Base-by-base conservation (phyloP, 371 early-diverging fungal species). In the Mortierella polycephala region DNA sequence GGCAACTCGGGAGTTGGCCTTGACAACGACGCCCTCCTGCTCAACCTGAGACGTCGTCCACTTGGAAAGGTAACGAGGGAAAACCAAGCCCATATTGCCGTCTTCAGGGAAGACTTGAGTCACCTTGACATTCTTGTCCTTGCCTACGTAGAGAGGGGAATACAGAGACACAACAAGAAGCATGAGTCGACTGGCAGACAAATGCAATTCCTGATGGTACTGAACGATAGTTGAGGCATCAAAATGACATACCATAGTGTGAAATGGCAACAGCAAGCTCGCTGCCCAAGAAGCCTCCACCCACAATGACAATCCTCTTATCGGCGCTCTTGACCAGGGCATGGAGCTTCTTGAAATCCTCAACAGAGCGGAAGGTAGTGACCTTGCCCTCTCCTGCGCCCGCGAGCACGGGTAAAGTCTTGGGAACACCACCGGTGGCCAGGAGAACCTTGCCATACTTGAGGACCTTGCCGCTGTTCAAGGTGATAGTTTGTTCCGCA, bases 251-350 rank as follows among this genome's bases (percentile, higher is more conserved):
- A 84, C 87, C 85, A 53, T 84, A 75, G 37, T 87, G 85, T 20
- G 92, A 88, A 52, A 93, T 75, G 16, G 92, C 92, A 54, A 86
- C 86, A 53, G 93, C 86, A 21, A 93, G 74, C 69, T 93, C 94
- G 56, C 88, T 88, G 40, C 94, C 94, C 58, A 93, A 83, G 83
- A 93, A 92, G 21, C 94, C 94, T 49, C 93, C 93, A 62, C 94
- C 94, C 46, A 92, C 73, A 49, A 93, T 84, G 55, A 85, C 91
- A 76, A 93, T 84, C 47, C 86, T 73, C 77, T 90, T 90, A 51
- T 81, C 85, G 37, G 82, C 73, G 49, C 74, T 67, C 39, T 88
- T 83, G 52, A 80, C 64, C 9, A 81, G 53, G 4, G 60, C 21
- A n/a, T 82, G 70, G 44, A 93, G 74, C 62, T 84, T 81, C 69